Evolutionary conservation across 2,329 filamentous ascomycete genomes (phyloP).

Genomic region (Mycosphaerella sp.): DNA sequence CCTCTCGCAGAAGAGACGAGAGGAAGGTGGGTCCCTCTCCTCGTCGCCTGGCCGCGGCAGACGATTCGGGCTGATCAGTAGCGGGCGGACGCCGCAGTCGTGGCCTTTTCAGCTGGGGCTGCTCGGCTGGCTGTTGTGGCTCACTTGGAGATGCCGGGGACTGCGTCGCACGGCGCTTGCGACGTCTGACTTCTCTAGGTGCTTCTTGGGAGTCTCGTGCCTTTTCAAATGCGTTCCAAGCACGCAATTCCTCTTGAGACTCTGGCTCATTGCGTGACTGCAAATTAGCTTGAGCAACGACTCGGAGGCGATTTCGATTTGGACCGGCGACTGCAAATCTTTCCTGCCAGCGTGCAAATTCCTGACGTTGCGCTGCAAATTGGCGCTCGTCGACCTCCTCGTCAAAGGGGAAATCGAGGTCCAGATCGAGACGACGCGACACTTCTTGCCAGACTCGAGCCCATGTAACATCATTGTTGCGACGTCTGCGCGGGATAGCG

Average conservation of each 20-base stretch:
- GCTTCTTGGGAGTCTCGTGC: slow-evolving; percentile 62
- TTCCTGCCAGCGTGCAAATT: slow-evolving; percentile 70
- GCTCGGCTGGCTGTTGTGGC: slow-evolving; percentile 50
- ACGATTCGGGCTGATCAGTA: slow-evolving; percentile 38
- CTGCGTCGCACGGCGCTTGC: slow-evolving; percentile 73
- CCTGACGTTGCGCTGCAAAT: slow-evolving; percentile 50
- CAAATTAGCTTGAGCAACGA: slow-evolving; percentile 51
- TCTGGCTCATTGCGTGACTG: slow-evolving; percentile 49
- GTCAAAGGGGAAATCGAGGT: slow-evolving; percentile 80
- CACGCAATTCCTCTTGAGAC: slow-evolving; percentile 70
- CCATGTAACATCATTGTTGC: slow-evolving; percentile 53
- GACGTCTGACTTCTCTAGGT: slow-evolving; percentile 30
- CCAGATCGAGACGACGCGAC: slow-evolving; percentile 70
- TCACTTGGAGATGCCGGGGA: slow-evolving; percentile 63
- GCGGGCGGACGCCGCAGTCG: slow-evolving; percentile 46
- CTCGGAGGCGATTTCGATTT: slow-evolving; percentile 56
- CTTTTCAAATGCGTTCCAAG: slow-evolving; percentile 87
- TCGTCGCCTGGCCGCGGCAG: slow-evolving; percentile 27
- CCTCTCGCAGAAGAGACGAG: slow-evolving; percentile 79
- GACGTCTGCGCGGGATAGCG: slow-evolving; percentile 20
- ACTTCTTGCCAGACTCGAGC: slow-evolving; percentile 82
- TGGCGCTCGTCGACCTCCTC: slow-evolving; percentile 59
- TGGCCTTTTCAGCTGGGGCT: slow-evolving; percentile 81
- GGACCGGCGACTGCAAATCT: slow-evolving; percentile 75
- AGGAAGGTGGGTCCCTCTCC: slow-evolving; percentile 68